Base-by-base conservation (phyloP, 805 yeast genomes). In the Barnettozyma siamensis region DNA sequence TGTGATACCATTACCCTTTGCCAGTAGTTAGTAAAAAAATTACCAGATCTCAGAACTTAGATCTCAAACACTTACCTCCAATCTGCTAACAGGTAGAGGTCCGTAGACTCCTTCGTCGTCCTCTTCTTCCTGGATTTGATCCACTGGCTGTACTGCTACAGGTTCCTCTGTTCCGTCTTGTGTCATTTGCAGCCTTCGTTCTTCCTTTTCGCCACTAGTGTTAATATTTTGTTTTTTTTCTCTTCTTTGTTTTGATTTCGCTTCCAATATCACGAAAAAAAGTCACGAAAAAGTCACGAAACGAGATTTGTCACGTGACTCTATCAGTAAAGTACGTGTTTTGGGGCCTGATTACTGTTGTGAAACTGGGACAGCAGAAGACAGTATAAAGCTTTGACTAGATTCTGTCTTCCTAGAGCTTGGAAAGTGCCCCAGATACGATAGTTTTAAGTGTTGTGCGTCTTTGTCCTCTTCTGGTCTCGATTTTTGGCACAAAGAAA, bases 1-100 rank as follows among this genome's bases (percentile, higher is more conserved):
- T 6, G 89, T 74, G 47, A 93, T 88, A 11, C 99, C 99, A 57
- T 88, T 87, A 16, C 95, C 94, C 63, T 36, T 20, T 72, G 19
- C 20, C 9, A 20, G 60, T 30, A 11, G 34, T 7, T 26, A 19
- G 15, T 31, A 43, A 45, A 38, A 41, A 45, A 32, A 26, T 26
- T 30, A n/a, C n/a, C n/a, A n/a, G n/a, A n/a, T n/a, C n/a, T n/a
- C n/a, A n/a, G n/a, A n/a, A n/a, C n/a, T 21, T 21, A 7, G 9
- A 21, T 21, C 24, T 21, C 24, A 21, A 9, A 21, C 24, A 21
- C 62, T 23, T 40, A 59, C 66, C 40, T 71, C 74, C 37, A 78
- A 62, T 41, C 70, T 75, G 16, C 67, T 60, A 35, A 78, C 64
- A 4, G 76, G 76, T 43, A 77, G 65, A 3, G 83, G 83, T 0